phyloP scores from a whole-genome alignment of 2,329 filamentous ascomycete species.

The Neopestalotiopsis rosae region DNA sequence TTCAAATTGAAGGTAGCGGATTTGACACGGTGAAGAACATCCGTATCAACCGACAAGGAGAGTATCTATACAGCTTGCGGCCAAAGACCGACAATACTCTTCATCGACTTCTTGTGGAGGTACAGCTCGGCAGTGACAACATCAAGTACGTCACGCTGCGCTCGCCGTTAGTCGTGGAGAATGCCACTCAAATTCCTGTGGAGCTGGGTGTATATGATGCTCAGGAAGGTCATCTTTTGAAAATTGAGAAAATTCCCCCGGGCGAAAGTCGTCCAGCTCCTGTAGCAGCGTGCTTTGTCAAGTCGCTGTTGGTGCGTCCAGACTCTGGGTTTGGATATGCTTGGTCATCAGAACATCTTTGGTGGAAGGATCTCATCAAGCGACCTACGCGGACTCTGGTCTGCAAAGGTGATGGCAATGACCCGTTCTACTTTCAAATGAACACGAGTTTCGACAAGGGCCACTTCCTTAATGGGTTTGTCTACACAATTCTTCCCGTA shows the following conservation, averaged over 20 bases:
- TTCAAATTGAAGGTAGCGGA: conserved; percentile 89
- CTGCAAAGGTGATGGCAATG: conserved; percentile 84
- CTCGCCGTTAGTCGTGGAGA: conserved; percentile 90
- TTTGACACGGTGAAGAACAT: conserved; percentile 92
- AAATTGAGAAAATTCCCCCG: conserved; percentile 96
- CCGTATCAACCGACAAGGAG: conserved; percentile 90
- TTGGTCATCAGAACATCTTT: conserved; percentile 88
- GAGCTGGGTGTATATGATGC: conserved; percentile 91
- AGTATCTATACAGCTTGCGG: conserved; percentile 85
- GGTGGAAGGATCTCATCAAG: conserved; percentile 91
- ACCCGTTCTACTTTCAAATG: conserved; percentile 97
- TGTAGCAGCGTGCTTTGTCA: conserved; percentile 89
- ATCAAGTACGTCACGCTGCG: conserved; percentile 97
- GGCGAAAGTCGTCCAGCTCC: conserved; percentile 89
- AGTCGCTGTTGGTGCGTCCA: conserved; percentile 85
- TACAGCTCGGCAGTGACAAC: conserved; percentile 89
- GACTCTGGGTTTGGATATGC: conserved; percentile 96
- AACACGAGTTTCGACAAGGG: conserved; percentile 84
- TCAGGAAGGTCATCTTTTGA: conserved; percentile 86
- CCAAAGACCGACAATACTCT: conserved; percentile 85
- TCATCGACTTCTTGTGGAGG: conserved; percentile 90
- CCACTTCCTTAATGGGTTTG: conserved; percentile 78
- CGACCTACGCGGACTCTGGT: conserved; percentile 85
- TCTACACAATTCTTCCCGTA: conserved; percentile 15
- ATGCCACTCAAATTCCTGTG: conserved; percentile 94